phyloP scores from a whole-genome alignment of 2,329 filamentous ascomycete species.

The Diaporthe destruens region DNA sequence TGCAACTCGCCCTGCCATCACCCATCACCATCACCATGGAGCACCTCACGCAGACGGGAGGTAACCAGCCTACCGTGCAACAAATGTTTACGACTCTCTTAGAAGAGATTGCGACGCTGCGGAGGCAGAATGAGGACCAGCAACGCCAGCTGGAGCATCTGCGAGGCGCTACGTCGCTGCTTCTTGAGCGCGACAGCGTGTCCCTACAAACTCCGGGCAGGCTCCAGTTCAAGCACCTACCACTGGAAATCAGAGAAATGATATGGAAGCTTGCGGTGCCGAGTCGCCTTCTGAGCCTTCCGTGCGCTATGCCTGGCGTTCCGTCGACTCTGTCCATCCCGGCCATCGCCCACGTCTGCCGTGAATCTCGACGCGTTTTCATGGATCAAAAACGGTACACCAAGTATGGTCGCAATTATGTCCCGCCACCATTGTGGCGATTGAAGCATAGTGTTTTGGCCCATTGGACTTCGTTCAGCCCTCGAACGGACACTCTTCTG shows the following conservation, averaged over 20 bases:
- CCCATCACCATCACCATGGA: background rate
- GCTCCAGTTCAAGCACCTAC: background rate
- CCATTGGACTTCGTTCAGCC: background rate
- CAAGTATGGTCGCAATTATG: too few relatives aligned
- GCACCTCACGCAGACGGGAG: too few relatives aligned
- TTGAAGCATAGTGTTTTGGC: accelerated
- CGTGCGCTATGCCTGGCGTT: too few relatives aligned
- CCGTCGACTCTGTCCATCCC: background rate
- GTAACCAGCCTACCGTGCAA: background rate
- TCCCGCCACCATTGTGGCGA: background rate
- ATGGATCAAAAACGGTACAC: too few relatives aligned
- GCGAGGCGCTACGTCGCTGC: background rate
- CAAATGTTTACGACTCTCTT: background rate
- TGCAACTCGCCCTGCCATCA: too few relatives aligned
- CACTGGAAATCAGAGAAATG: background rate
- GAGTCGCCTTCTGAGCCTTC: background rate
- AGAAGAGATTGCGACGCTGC: background rate
- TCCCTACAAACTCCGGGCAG: background rate
- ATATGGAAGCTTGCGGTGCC: slow-evolving; percentile 6
- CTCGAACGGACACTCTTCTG: background rate
- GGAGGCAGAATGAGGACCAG: slow-evolving; percentile 1
- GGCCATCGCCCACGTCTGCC: background rate
- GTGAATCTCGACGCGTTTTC: background rate
- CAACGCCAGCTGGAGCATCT: slow-evolving; percentile 11
- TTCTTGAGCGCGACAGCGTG: background rate